Percentiles rank a stretch among this genome's conserved stretches.
Evolutionary conservation across 176 grass and related monocot genomes (phyloP).

Genomic region (Ampelocalamus luodianensis): DNA sequence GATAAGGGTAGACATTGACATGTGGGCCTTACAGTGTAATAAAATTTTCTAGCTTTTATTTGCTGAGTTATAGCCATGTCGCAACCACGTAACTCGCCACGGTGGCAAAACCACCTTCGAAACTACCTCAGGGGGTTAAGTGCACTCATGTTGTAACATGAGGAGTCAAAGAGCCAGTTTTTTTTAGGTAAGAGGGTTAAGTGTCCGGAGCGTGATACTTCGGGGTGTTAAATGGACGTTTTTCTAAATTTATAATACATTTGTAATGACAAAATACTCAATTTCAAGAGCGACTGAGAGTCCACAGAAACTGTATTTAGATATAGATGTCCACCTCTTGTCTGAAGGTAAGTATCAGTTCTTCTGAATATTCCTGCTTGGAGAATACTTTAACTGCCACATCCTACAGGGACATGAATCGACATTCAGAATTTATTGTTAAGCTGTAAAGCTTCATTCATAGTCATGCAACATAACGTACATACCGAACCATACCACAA

Average conservation of each 20-base stretch:
- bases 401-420: conserved; percentile 55
- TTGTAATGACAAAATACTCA: not conserved
- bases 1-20: too few relatives aligned
- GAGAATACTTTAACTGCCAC: conserved; percentile 95
- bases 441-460: conserved; percentile 17
- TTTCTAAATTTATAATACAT: not conserved
- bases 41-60: too few relatives aligned
- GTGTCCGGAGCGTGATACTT: too few relatives aligned
- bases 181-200: too few relatives aligned
- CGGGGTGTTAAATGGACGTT: too few relatives aligned
- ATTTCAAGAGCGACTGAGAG: not conserved
- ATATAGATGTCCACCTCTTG: conserved; percentile 74
- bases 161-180: too few relatives aligned
- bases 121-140: too few relatives aligned
- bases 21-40: too few relatives aligned
- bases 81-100: too few relatives aligned
- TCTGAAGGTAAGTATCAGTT: conserved; percentile 83
- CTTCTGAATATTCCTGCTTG: conserved; percentile 91
- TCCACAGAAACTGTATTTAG: not conserved
- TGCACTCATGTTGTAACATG: too few relatives aligned
- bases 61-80: too few relatives aligned
- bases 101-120: too few relatives aligned
- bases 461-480: conserved; percentile 38
- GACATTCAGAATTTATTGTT: conserved; percentile 11
- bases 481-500: conserved; percentile 94